Conservation (phyloP, 2,329 filamentous ascomycete genomes). For the Didymellaceae sp. region DNA sequence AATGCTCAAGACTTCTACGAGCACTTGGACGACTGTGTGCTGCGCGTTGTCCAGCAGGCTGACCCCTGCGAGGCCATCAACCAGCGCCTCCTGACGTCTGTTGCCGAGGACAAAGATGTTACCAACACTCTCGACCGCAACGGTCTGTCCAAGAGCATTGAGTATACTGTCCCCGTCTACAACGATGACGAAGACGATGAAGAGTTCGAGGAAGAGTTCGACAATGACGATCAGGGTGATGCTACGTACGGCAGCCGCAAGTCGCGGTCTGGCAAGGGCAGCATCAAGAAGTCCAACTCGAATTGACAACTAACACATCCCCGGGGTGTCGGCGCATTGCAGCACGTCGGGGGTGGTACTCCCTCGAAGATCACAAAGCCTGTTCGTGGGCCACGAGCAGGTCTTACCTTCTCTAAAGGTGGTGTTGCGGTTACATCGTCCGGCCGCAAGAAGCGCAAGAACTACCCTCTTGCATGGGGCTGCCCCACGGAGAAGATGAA, state of each 20-base stretch:
- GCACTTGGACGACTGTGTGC: constrained; percentile 78
- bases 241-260: constrained; percentile 59
- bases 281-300: constrained; percentile 60
- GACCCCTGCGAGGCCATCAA: constrained; percentile 53
- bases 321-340: constrained; percentile 52
- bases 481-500: constrained; percentile 93
- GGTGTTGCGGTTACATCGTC: constrained; percentile 65
- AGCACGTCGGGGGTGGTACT: constrained; percentile 46
- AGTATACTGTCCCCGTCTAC: constrained; percentile 52
- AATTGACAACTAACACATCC: constrained; percentile 59
- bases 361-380: constrained; percentile 49
- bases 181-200: constrained; percentile 66
- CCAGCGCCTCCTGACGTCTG: constrained; percentile 49
- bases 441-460: constrained; percentile 87
- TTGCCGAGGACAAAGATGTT: constrained; percentile 50
- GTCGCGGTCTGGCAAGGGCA: constrained; percentile 56
- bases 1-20: constrained; percentile 97
- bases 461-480: constrained; percentile 94
- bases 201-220: constrained; percentile 64
- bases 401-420: constrained; percentile 79
- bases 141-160: constrained; percentile 52
- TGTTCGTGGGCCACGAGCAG: constrained; percentile 53
- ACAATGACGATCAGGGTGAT: constrained; percentile 60
- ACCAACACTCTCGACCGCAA: constrained; percentile 50
- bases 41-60: constrained; percentile 63